Conservation (phyloP, 75 land plant genomes). For the Picea glauca region DNA sequence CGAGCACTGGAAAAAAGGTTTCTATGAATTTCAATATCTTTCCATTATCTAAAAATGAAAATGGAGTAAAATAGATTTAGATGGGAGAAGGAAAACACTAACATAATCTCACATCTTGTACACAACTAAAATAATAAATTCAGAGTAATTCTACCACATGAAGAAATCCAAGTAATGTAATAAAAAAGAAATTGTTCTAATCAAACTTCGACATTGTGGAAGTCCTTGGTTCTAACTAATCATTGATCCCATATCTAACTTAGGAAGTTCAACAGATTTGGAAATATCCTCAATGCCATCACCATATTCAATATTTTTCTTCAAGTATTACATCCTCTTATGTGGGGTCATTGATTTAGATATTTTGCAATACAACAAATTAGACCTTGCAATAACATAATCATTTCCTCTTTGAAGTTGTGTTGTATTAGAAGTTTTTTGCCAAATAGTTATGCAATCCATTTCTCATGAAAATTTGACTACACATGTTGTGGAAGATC, state of each 20-base stretch:
- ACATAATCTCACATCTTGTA: neutral
- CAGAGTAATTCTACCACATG: neutral
- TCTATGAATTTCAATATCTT: neutral
- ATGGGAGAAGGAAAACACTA: neutral
- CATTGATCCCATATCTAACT: neutral
- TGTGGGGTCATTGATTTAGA: slow-evolving; percentile 31
- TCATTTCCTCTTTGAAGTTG: slow-evolving; percentile 74
- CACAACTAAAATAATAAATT: neutral
- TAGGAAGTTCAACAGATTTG: neutral
- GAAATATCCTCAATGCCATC: neutral
- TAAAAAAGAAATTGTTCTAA: neutral
- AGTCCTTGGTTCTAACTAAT: neutral
- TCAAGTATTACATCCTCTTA: slow-evolving; percentile 33
- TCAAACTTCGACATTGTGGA: no score
- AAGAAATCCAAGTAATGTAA: neutral
- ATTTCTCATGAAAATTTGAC: slow-evolving; percentile 19
- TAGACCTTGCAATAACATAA: slow-evolving; percentile 48
- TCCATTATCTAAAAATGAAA: neutral
- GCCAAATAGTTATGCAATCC: slow-evolving; percentile 15
- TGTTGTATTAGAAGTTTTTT: slow-evolving; percentile 64
- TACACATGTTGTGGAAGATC: slow-evolving; percentile 76
- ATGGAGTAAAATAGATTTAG: neutral
- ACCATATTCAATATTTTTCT: neutral
- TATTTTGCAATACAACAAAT: slow-evolving; percentile 47
- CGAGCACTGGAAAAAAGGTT: neutral